Percentiles rank a stretch among this genome's conserved stretches.
Evolutionary conservation across 805 yeast genomes (phyloP).

Genomic region (Candida tibetensis): DNA sequence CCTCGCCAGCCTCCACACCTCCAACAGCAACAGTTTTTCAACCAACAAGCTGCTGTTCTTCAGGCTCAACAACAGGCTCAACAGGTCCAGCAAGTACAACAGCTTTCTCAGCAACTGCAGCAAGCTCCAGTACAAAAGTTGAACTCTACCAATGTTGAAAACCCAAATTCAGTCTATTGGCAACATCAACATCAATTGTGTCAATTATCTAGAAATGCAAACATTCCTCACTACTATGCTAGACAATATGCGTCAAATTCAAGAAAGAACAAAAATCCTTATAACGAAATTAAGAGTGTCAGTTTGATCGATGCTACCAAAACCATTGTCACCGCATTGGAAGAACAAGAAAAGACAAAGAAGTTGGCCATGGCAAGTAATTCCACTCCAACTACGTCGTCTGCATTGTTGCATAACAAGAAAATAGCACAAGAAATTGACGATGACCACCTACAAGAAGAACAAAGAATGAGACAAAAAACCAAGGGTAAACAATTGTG

Average conservation of each 20-base stretch:
- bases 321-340: slow-evolving; percentile 31
- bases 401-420: slow-evolving; percentile 41
- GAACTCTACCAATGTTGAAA: slow-evolving; percentile 30
- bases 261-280: slow-evolving; percentile 43
- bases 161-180: slow-evolving; percentile 57
- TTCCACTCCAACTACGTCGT: slow-evolving; percentile 27
- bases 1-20: slow-evolving; percentile 22
- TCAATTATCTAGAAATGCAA: slow-evolving; percentile 62
- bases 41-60: slow-evolving; percentile 11
- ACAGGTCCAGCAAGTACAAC: slow-evolving; percentile 10
- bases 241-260: slow-evolving; percentile 74
- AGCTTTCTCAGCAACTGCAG: slow-evolving; percentile 14
- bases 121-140: slow-evolving; percentile 30
- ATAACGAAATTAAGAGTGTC: slow-evolving; percentile 35
- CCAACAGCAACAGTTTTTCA: slow-evolving; percentile 15
- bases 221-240: slow-evolving; percentile 77
- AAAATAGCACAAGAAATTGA: slow-evolving; percentile 47
- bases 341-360: slow-evolving; percentile 42
- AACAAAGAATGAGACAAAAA: slow-evolving; percentile 57
- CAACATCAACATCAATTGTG: slow-evolving; percentile 75
- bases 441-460: slow-evolving; percentile 50
- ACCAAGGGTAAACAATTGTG: slow-evolving; percentile 78
- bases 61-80: slow-evolving; percentile 8
- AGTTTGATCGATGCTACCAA: slow-evolving; percentile 44
- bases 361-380: slow-evolving; percentile 29